phyloP scores from a whole-genome alignment of 2,329 filamentous ascomycete species.

The Alternaria conjuncta region DNA sequence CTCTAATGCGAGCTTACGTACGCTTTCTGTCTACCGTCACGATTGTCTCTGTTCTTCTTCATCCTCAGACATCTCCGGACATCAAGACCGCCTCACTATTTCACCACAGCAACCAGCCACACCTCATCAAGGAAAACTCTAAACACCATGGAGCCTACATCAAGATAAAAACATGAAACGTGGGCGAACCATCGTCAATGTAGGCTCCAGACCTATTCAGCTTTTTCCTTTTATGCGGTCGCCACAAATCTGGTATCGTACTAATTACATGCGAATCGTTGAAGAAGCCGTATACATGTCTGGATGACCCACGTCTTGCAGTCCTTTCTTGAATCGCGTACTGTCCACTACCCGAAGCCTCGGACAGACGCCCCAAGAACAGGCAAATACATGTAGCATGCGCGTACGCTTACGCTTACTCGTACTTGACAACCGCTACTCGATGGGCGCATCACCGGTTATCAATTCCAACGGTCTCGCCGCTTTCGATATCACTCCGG shows the following conservation, averaged over 20 bases:
- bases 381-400: background rate
- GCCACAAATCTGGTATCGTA: background rate
- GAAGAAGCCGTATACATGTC: background rate
- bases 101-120: background rate
- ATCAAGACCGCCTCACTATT: background rate
- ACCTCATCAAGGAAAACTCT: background rate
- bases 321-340: background rate
- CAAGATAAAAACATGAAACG: background rate
- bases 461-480: background rate
- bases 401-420: background rate
- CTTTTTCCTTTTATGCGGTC: background rate
- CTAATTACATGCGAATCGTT: background rate
- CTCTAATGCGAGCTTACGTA: background rate
- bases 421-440: background rate
- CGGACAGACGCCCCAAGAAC: background rate
- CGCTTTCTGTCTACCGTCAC: background rate
- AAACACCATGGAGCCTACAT: background rate
- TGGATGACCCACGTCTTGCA: background rate
- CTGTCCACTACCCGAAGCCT: background rate
- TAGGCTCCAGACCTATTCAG: background rate
- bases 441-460: too few relatives aligned
- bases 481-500: background rate
- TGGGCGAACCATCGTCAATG: background rate
- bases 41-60: background rate
- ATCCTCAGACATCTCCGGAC: background rate